Percentiles rank a stretch among this genome's conserved stretches.
phyloP scores from a whole-genome alignment of 345 rosid genomes.

The Lepidium sativum region DNA sequence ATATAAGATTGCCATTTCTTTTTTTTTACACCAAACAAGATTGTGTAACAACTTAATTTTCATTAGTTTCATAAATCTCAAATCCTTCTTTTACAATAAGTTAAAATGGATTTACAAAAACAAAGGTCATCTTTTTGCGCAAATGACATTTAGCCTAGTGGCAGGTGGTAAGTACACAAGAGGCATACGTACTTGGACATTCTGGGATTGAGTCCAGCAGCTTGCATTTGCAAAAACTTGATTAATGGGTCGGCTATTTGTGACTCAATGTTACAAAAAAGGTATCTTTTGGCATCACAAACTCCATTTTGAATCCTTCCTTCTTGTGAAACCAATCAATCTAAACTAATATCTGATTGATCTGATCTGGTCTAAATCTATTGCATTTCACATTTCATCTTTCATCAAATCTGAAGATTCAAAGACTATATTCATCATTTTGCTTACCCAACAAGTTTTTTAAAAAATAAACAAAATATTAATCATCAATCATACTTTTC shows the following conservation, averaged over 20 bases:
- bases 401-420: constrained; percentile 7
- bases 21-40: no score
- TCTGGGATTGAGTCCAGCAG: no score
- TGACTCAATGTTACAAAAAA: no score
- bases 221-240: no score
- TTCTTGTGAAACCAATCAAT: constrained; percentile 5
- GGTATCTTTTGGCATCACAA: no score
- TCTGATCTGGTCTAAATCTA: constrained; percentile 3
- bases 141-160: no score
- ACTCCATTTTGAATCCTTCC: neutral
- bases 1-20: no score
- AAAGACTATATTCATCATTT: neutral
- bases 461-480: neutral
- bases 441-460: constrained; percentile 16
- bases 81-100: constrained; percentile 1
- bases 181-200: no score
- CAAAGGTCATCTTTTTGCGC: no score
- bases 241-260: no score
- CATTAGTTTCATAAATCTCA: neutral
- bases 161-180: no score
- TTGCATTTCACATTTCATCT: neutral
- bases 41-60: neutral
- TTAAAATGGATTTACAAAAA: neutral
- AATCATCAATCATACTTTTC: constrained; percentile 62
- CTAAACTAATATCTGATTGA: constrained; percentile 9